Evolutionary conservation across 345 rosid genomes (phyloP), one percentile per base, ranked within the genome.

Genomic region (Zanthoxylum bungeanum): DNA sequence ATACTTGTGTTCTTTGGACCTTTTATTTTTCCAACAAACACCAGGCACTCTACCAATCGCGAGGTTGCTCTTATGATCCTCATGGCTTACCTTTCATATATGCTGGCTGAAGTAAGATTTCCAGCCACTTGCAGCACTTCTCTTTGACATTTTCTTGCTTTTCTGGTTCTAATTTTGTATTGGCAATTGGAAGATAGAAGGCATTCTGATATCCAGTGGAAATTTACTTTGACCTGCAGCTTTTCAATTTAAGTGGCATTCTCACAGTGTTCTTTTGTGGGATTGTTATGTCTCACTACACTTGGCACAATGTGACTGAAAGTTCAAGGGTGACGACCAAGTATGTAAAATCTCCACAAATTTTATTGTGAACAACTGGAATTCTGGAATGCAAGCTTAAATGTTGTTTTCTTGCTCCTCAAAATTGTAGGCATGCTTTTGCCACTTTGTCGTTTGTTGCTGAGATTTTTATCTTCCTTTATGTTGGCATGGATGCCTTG

Each of bases 401-500:
- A 25, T 17, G 24, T 28, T 37, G 11, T 51, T 72, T 61, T 36
- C 44, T 33, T 46, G 8, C 60, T 47, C 51, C 49, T 68, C 16
- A 30, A 22, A 34, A 73, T 66, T 65, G 71, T 82, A 92, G 98
- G 87, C 98, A 90, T 65, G 86, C 96, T 68, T 94, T 94, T 74
- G 99, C 98, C 24, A 90, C 97, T 59, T 66, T 91, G 76, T 95
- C 99, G 22, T 92, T 92, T 74, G 86, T 92, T 68, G 92, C 93
- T 21, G 99, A 95, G 91, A 88, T 92, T 65, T 95, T 92, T 82
- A 89, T 95, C 76, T 95, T 95, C 81, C 97, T 91, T 57, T 95
- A 92, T 77, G 98, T 94, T 77, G 99, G 99, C 50, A 94, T 94
- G 99, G 98, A 94, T 52, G 97, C 98, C 75, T 75, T 95, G 64